phyloP scores from a whole-genome alignment of 2,329 filamentous ascomycete species.

The Tolypocladium pustulatum region DNA sequence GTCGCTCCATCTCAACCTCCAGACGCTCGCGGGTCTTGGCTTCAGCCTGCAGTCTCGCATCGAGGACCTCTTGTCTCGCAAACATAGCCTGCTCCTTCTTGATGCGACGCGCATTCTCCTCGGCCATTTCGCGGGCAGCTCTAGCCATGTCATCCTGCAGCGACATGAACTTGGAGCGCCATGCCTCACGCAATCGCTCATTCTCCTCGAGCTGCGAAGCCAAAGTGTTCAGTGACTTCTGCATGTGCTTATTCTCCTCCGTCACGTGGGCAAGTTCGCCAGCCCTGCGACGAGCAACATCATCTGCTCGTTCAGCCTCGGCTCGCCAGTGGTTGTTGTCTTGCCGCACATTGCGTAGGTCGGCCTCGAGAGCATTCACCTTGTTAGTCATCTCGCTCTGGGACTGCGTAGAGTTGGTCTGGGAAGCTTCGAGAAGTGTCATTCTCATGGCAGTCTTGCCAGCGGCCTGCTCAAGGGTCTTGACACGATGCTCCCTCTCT shows the following conservation, averaged over 20 bases:
- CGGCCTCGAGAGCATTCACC: constrained; percentile 40
- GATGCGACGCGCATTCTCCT: constrained; percentile 70
- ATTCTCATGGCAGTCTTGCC: constrained; percentile 50
- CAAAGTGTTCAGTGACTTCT: constrained; percentile 62
- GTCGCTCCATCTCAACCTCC: constrained; percentile 54
- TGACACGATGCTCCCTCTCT: constrained; percentile 58
- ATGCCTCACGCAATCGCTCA: constrained; percentile 70
- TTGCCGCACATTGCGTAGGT: constrained; percentile 44
- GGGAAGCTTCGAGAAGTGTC: constrained; percentile 58
- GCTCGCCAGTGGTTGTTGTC: constrained; percentile 50
- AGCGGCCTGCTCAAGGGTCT: constrained; percentile 43
- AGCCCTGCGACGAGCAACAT: constrained; percentile 36
- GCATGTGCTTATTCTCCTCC: constrained; percentile 62
- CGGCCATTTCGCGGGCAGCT: constrained; percentile 67
- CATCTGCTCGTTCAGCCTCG: constrained; percentile 49
- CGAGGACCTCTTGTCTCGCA: constrained; percentile 70
- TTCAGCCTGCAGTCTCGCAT: constrained; percentile 66
- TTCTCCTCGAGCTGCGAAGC: constrained; percentile 77
- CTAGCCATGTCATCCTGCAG: constrained; percentile 80
- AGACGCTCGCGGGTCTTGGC: constrained; percentile 57
- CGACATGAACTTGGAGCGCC: constrained; percentile 73
- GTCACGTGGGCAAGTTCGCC: constrained; percentile 36
- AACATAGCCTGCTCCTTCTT: constrained; percentile 71
- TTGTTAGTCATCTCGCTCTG: constrained; percentile 46
- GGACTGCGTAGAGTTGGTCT: constrained; percentile 43